Evolutionary conservation across 2,329 filamentous ascomycete genomes (phyloP), one percentile per base, ranked within the genome.

Genomic region (Coniochaeta sp.): DNA sequence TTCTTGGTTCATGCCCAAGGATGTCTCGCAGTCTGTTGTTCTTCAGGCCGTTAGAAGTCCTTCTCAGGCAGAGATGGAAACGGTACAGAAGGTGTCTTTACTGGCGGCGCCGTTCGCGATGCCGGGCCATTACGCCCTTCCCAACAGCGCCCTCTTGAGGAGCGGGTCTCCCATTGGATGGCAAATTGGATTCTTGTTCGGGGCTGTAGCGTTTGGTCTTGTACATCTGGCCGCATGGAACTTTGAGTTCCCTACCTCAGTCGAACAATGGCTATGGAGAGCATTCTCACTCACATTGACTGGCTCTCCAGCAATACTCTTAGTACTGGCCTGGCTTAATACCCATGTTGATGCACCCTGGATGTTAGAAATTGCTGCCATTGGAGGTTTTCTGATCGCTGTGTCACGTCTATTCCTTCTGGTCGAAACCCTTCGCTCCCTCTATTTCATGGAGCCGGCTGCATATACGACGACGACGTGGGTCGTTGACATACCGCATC

Each of bases 181-280:
- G 6, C 12, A 34, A 6, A 38, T 38, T 38, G 34, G 34, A 38
- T 4, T 38, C 12, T 3, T 12, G 34, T 3, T 38, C 34, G 34
- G 44, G 7, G 44, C 7, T 50, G 17, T 60, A 14, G 14, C 62
- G 34, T 61, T 64, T 22, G 61, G 62, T 36, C 59, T 40, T 9
- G 16, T 61, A 59, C 68, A 70, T 50, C 63, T 62, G 28, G 42
- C 63, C 9, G 67, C 66, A 6, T 70, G 69, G 68, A 65, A 69
- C 55, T 67, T 67, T 30, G 55, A 58, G 16, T 68, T 69, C 56
- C 66, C 67, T 16, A 67, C 66, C 19, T 14, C 50, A 7, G 57
- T 59, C n/a, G 69, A 70, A 54, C 61, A 58, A 19, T 5, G 5
- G 6, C 61, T 64, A 10, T 64, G 62, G 62, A 57, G 55, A 42